A percentile compares a stretch with the other conserved stretches of the same genome.
Evolutionary conservation across 345 rosid genomes (phyloP).

Genomic region (Sonneratia alba): DNA sequence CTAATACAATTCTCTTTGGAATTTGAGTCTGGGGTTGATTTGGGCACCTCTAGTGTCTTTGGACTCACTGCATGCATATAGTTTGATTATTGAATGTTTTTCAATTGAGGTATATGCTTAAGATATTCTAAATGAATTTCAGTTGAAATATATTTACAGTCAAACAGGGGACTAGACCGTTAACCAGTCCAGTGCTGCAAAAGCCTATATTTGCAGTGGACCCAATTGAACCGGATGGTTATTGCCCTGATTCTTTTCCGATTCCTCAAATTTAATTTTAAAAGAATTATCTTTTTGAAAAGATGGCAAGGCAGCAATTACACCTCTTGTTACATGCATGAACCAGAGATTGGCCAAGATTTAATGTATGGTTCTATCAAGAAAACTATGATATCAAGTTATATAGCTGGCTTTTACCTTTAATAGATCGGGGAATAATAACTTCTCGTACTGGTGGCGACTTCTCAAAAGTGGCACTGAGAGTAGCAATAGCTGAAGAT

Average conservation of each 20-base stretch:
- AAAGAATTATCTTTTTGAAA: too few relatives aligned
- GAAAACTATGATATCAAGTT: background rate
- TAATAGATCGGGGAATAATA: slow-evolving; percentile 61
- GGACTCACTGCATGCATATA: slow-evolving; percentile 1
- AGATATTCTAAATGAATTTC: too few relatives aligned
- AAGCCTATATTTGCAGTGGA: too few relatives aligned
- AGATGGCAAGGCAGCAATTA: background rate
- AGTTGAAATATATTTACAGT: too few relatives aligned
- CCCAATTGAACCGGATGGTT: too few relatives aligned
- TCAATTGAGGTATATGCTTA: too few relatives aligned
- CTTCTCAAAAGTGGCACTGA: slow-evolving; percentile 57
- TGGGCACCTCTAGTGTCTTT: slow-evolving; percentile 45
- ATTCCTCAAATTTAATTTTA: too few relatives aligned
- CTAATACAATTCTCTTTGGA: slow-evolving; percentile 58
- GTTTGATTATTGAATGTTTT: background rate
- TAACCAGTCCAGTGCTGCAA: too few relatives aligned
- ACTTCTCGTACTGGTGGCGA: slow-evolving; percentile 49
- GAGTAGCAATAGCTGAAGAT: slow-evolving; percentile 62
- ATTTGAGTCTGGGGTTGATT: slow-evolving; percentile 40
- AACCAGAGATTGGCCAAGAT: background rate
- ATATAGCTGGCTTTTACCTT: slow-evolving; percentile 33
- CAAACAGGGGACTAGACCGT: too few relatives aligned
- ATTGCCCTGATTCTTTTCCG: too few relatives aligned
- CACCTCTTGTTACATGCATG: background rate
- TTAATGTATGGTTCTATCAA: background rate